Percentiles rank a stretch among this genome's conserved stretches.
Evolutionary conservation across 805 yeast genomes (phyloP).

Genomic region (Metschnikowia sp.): DNA sequence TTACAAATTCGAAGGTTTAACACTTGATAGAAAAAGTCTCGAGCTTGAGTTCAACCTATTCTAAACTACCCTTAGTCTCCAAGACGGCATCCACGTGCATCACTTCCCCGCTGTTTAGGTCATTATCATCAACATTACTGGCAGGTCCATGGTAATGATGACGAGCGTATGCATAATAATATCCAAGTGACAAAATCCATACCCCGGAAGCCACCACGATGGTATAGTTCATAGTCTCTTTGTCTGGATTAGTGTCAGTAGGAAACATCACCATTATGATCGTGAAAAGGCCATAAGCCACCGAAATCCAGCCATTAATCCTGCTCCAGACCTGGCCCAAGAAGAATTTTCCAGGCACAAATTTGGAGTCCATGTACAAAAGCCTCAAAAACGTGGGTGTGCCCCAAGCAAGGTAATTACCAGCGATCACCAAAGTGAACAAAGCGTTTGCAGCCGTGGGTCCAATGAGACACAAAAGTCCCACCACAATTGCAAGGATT

Average conservation of each 20-base stretch:
- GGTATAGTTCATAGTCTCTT: conserved; percentile 65
- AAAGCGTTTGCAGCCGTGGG: conserved; percentile 60
- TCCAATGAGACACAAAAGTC: conserved; percentile 56
- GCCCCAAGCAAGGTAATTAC: conserved; percentile 61
- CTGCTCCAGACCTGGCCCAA: conserved; percentile 28
- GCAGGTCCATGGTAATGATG: conserved; percentile 56
- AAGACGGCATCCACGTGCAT: not conserved
- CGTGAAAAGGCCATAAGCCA: conserved; percentile 47
- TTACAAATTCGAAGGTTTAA: too few relatives aligned
- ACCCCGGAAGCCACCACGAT: conserved; percentile 59
- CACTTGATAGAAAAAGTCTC: too few relatives aligned
- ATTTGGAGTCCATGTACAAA: conserved; percentile 45
- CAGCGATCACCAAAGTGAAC: conserved; percentile 60
- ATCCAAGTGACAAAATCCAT: conserved; percentile 51
- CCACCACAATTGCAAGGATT: conserved; percentile 45
- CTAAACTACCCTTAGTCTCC: not conserved
- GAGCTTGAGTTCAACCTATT: too few relatives aligned
- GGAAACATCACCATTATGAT: conserved; percentile 65
- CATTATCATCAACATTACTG: conserved; percentile 18
- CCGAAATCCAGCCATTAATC: conserved; percentile 43
- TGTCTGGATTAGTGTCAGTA: conserved; percentile 34
- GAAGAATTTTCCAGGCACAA: conserved; percentile 58
- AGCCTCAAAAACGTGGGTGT: conserved; percentile 49
- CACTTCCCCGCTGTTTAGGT: not conserved
- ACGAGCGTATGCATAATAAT: conserved; percentile 50